Evolutionary conservation across 2,329 filamentous ascomycete genomes (phyloP).

Genomic region (Alternaria solani): DNA sequence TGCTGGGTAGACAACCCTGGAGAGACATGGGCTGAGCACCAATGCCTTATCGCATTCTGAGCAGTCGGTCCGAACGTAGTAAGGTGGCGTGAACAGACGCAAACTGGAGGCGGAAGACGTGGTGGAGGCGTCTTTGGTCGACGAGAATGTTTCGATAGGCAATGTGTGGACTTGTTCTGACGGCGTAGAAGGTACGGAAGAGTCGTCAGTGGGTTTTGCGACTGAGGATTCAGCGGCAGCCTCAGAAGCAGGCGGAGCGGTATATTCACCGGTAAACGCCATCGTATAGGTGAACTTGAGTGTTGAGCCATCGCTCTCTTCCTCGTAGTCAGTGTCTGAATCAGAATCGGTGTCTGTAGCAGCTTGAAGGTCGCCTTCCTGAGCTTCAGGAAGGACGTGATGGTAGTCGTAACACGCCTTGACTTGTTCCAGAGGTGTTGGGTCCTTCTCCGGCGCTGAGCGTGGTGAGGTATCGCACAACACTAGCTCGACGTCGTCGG

Average conservation of each 20-base stretch:
- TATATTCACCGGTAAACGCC: not conserved
- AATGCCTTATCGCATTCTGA: not conserved
- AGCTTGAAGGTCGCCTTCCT: not conserved
- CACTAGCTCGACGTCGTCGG: conserved; percentile 37
- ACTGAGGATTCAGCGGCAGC: not conserved
- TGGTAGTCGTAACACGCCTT: conserved; percentile 21
- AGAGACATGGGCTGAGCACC: conserved; percentile 8
- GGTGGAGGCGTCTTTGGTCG: not conserved
- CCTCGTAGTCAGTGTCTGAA: not conserved
- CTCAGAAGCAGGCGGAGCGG: not conserved
- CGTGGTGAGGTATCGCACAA: conserved; percentile 31
- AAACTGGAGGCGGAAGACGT: not conserved
- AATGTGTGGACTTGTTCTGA: not conserved
- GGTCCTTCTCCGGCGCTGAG: conserved; percentile 12
- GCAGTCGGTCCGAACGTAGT: not conserved
- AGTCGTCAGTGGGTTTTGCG: not conserved
- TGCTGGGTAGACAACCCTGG: conserved; percentile 10
- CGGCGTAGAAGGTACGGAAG: not conserved
- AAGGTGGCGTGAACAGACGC: conserved; percentile 1
- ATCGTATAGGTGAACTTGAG: conserved; percentile 1
- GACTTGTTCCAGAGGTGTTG: conserved; percentile 17
- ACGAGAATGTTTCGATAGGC: not conserved
- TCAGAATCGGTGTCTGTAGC: not conserved
- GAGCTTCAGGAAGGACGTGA: not conserved
- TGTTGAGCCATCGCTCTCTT: not conserved